Base-by-base conservation (phyloP, 768 basidiomycete species). In the Kwoniella dejecticola region DNA sequence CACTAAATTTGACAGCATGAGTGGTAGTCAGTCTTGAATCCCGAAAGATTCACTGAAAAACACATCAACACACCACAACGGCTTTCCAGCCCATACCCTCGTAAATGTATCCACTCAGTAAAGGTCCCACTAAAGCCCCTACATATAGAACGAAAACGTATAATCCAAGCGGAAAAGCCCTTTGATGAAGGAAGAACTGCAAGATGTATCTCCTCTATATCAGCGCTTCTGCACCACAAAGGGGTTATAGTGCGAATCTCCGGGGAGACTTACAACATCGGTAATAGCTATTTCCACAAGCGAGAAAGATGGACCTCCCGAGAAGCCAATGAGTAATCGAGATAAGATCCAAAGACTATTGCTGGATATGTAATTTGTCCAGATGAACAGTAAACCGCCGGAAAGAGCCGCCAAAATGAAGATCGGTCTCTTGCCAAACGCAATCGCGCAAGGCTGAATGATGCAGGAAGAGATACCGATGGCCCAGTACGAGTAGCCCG, bases 231-330 rank as follows among this genome's bases (percentile, higher is more conserved):
- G 13, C 27, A 19, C 23, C 11, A 44, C 13, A 8, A 8, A n/a
- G 8, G 42, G 21, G 42, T 30, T 10, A 27, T 49, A 30, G 27
- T 46, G 11, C 10, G 17, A 11, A n/a, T n/a, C n/a, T n/a, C n/a
- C 11, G 24, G 27, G 13, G 23, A 11, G 19, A 49, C 47, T 8
- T 49, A 49, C 47, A 15, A 52, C 29, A 33, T 65, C 63, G 3
- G 63, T 50, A 36, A 65, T 60, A 2, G 52, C 44, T 41, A 60
- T 44, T 44, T 60, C 63, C 12, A 60, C 59, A 26, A 65, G 29
- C 3, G 31, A 38, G 30, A 65, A 65, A 4, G 26, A 26, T 17
- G 63, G 63, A n/a, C 59, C 38, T 4, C 38, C 40, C n/a, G 31
- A 24, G 26, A 65, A 56, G 10, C 63, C 63, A 36, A 65, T 19